Evolutionary conservation across 176 grass and related monocot species (phyloP).

Genomic region (Cenchrus fungigraminus): DNA sequence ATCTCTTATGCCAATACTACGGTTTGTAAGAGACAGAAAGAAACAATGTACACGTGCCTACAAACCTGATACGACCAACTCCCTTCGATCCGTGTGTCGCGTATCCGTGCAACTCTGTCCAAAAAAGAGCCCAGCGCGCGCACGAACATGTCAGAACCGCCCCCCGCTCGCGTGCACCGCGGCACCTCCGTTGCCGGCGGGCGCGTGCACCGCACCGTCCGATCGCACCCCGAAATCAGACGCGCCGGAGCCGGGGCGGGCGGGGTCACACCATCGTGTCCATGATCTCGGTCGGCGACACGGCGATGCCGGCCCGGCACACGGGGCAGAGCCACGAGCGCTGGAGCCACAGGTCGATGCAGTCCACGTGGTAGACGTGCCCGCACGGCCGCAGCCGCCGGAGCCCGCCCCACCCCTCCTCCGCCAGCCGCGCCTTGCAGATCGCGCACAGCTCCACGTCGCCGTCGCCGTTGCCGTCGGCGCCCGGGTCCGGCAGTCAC

Average conservation of each 20-base stretch:
- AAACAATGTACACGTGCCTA: not conserved
- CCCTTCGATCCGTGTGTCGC: not conserved
- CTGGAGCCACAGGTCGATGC: conserved; percentile 40
- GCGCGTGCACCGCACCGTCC: not conserved
- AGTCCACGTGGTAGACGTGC: conserved; percentile 47
- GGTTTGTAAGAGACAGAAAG: not conserved
- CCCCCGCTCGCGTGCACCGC: not conserved
- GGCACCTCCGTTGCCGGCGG: no score
- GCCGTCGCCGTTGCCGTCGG: not conserved
- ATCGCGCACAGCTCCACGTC: conserved; percentile 34
- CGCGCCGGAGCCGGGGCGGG: not conserved
- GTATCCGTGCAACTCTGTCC: not conserved
- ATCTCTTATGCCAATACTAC: no score
- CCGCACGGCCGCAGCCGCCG: conserved; percentile 41
- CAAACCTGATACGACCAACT: not conserved
- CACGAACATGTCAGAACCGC: not conserved
- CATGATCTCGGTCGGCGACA: conserved; percentile 27
- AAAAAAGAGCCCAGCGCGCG: not conserved
- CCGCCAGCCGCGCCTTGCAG: conserved; percentile 29
- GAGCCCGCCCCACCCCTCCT: not conserved
- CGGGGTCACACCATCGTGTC: not conserved
- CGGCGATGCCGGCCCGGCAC: conserved; percentile 24
- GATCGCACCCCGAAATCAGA: no score
- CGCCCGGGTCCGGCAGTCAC: no score
- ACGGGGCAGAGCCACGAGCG: conserved; percentile 35